Percentiles rank a stretch among this genome's conserved stretches.
Evolutionary conservation across 148 eudicot species (phyloP).

Genomic region (Fagopyrum tataricum): DNA sequence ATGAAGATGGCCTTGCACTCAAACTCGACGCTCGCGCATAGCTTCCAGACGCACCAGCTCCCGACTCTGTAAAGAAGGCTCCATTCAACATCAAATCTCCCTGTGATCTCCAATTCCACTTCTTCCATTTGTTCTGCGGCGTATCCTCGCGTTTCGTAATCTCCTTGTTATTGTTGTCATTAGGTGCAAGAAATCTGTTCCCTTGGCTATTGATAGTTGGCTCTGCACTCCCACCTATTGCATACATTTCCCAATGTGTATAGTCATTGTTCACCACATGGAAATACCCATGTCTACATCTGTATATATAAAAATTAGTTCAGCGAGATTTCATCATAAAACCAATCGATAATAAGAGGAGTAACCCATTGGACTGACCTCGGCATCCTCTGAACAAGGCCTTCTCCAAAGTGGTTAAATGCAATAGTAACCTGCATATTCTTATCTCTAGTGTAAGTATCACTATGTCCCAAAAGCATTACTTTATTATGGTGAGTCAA

Average conservation of each 20-base stretch:
- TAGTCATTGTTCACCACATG: constrained; percentile 13
- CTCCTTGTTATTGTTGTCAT: not conserved
- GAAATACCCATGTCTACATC: constrained; percentile 11
- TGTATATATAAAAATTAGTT: no score
- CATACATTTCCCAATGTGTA: constrained; percentile 10
- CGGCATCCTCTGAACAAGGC: constrained; percentile 4
- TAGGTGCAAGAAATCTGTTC: not conserved
- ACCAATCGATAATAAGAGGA: no score
- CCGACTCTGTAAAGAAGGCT: constrained; percentile 1
- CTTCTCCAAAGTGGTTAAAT: constrained; percentile 7
- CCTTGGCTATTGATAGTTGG: constrained; percentile 12
- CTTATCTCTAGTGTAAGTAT: not conserved
- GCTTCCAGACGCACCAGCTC: not conserved
- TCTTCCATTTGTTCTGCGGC: not conserved
- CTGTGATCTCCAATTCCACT: constrained; percentile 8
- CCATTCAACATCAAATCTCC: constrained; percentile 6
- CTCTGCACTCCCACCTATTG: constrained; percentile 1
- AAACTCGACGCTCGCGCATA: not conserved
- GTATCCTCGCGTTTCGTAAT: constrained; percentile 1
- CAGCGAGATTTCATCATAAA: no score
- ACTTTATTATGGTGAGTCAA: not conserved
- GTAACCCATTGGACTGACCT: not conserved
- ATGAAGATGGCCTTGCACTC: not conserved
- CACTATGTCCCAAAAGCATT: constrained; percentile 6
- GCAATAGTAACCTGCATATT: constrained; percentile 9